Conservation (phyloP, 495 filamentous ascomycete species). For the Penicillium salamii region DNA sequence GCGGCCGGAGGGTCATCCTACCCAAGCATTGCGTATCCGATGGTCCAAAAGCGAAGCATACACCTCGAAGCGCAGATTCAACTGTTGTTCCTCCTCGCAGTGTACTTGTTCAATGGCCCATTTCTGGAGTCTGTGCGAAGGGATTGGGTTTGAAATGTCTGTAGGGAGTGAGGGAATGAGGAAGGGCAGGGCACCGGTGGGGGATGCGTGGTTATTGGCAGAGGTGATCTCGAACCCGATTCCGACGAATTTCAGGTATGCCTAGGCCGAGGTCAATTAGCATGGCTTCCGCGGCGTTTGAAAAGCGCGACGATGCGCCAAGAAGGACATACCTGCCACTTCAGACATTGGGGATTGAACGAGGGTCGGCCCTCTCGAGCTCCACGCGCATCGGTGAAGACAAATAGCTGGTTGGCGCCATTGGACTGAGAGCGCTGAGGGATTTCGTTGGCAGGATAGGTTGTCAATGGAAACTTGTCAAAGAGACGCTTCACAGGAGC, state of each 20-base stretch:
- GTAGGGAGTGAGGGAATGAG: constrained; percentile 57
- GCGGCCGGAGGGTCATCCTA: constrained; percentile 31
- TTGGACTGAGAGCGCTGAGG: constrained; percentile 58
- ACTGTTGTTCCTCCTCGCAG: constrained; percentile 48
- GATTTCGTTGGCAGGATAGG: constrained; percentile 74
- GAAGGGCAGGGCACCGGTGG: constrained; percentile 83
- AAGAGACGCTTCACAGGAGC: constrained; percentile 77
- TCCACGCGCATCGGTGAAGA: constrained; percentile 69
- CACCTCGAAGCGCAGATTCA: constrained; percentile 65
- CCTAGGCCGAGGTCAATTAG: constrained; percentile 44
- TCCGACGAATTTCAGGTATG: constrained; percentile 75
- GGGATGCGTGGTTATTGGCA: constrained; percentile 92
- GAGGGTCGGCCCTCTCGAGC: constrained; percentile 64
- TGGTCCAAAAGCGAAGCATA: constrained; percentile 80
- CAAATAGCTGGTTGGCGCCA: constrained; percentile 62
- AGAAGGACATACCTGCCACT: constrained; percentile 80
- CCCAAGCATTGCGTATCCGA: constrained; percentile 83
- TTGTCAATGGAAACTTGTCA: constrained; percentile 73
- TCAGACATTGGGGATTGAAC: constrained; percentile 91
- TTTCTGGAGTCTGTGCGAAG: constrained; percentile 63
- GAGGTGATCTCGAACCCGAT: constrained; percentile 66
- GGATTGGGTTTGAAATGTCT: constrained; percentile 46
- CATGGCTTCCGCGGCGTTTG: neutral
- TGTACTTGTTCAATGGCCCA: constrained; percentile 60
- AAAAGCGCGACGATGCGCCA: neutral